phyloP scores from a whole-genome alignment of 2,329 filamentous ascomycete genomes.

The Dichotomopilus funicola region DNA sequence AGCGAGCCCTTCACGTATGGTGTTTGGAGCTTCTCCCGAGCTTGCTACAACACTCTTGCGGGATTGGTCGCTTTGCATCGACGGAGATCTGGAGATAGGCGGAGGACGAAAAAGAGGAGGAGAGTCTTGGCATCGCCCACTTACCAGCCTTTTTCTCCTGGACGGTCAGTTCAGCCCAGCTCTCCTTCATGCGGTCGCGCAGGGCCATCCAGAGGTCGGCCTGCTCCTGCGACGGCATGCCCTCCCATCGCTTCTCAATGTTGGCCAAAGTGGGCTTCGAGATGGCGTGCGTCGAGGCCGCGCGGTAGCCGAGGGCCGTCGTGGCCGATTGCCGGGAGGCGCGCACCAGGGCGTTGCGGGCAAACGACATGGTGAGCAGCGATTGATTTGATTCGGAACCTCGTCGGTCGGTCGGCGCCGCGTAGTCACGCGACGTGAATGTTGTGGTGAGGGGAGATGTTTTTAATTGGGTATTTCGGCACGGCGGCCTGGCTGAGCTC shows the following conservation, averaged over 20 bases:
- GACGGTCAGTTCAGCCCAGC: slow-evolving; percentile 90
- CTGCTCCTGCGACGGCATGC: slow-evolving; percentile 96
- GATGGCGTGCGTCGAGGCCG: slow-evolving; percentile 78
- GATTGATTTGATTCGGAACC: slow-evolving; percentile 32
- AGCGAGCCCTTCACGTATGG: background rate
- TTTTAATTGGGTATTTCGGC: slow-evolving; percentile 24
- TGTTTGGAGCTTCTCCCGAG: slow-evolving; percentile 4
- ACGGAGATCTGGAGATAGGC: too few species aligned
- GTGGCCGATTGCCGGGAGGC: slow-evolving; percentile 34
- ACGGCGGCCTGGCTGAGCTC: slow-evolving; percentile 22
- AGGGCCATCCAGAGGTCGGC: slow-evolving; percentile 98
- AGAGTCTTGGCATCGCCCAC: slow-evolving; percentile 36
- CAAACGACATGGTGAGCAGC: slow-evolving; percentile 44
- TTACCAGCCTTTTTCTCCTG: slow-evolving; percentile 99
- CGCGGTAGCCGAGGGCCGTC: slow-evolving; percentile 37
- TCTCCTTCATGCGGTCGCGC: slow-evolving; percentile 96
- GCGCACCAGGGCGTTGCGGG: slow-evolving; percentile 43
- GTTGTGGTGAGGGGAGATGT: slow-evolving; percentile 22
- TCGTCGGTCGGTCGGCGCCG: slow-evolving; percentile 5
- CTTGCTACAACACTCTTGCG: background rate
- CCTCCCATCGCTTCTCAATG: slow-evolving; percentile 99
- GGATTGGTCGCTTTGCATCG: background rate
- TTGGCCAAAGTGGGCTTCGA: slow-evolving; percentile 95
- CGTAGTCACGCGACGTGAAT: background rate
- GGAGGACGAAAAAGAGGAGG: background rate